These are phyloP conservation scores for Tirmania nivea DNA, from an alignment of 495 filamentous ascomycete genomes.

Conservation along the genomic window DNA sequence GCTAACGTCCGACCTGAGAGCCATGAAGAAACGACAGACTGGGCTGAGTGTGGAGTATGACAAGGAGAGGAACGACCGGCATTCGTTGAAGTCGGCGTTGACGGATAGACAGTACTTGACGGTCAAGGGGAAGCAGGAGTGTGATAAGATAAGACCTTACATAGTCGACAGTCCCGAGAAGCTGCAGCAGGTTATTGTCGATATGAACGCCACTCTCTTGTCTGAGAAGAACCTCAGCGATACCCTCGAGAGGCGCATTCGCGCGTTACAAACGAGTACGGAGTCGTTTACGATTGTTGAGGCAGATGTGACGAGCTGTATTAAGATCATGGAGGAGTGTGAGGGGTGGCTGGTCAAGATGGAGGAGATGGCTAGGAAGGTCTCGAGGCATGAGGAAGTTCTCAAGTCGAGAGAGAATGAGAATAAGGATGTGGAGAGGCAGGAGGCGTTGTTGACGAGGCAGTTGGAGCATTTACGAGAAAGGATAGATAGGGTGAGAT, in stretches of 20 bases:
- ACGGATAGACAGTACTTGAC: constrained; percentile 19
- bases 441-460: constrained; percentile 58
- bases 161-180: constrained; percentile 68
- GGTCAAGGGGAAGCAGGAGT: constrained; percentile 40
- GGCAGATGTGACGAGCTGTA: constrained; percentile 62
- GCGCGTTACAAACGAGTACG: constrained; percentile 76
- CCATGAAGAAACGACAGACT: constrained; percentile 8
- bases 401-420: constrained; percentile 70
- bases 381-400: constrained; percentile 59
- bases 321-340: constrained; percentile 76
- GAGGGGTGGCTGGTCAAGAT: constrained; percentile 63
- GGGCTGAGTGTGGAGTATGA: constrained; percentile 4
- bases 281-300: constrained; percentile 72
- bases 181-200: constrained; percentile 58
- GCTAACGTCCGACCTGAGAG: constrained; percentile 37
- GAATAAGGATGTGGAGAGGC: constrained; percentile 74
- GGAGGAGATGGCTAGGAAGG: constrained; percentile 65
- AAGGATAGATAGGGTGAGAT: constrained; percentile 58
- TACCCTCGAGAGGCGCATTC: constrained; percentile 55
- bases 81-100: constrained; percentile 33
- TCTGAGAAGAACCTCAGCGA: constrained; percentile 68
- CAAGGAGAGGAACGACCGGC: constrained; percentile 45
- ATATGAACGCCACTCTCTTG: constrained; percentile 52
- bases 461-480: constrained; percentile 68
- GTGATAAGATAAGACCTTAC: constrained; percentile 72